These are phyloP conservation scores for Gracilaria gracilis DNA, from an alignment of 23 red algal species.

Conservation along the genomic window DNA sequence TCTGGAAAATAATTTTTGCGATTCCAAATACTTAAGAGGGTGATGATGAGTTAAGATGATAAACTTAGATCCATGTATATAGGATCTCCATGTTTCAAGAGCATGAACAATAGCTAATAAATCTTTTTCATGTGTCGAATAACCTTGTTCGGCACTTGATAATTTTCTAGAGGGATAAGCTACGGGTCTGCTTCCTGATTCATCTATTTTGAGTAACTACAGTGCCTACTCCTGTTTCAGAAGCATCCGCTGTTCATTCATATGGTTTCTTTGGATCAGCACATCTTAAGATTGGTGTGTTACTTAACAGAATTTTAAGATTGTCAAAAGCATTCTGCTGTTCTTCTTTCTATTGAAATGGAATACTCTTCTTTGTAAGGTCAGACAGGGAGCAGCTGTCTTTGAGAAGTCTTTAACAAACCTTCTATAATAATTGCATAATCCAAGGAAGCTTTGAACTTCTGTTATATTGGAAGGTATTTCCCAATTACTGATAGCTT, in stretches of 20 bases:
- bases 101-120: slow-evolving; percentile 35
- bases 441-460: slow-evolving; percentile 48
- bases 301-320: slow-evolving; percentile 16
- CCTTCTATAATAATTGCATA: slow-evolving; percentile 49
- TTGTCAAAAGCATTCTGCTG: background rate
- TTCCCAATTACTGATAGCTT: slow-evolving; percentile 33
- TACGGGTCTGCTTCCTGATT: slow-evolving; percentile 27
- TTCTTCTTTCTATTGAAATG: background rate
- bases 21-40: slow-evolving; percentile 28
- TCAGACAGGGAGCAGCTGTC: slow-evolving; percentile 19
- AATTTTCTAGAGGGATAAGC: slow-evolving; percentile 57
- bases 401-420: slow-evolving; percentile 48
- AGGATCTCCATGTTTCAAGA: slow-evolving; percentile 45
- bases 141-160: slow-evolving; percentile 38
- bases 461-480: slow-evolving; percentile 16
- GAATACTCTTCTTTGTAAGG: slow-evolving; percentile 24
- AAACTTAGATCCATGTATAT: slow-evolving; percentile 39
- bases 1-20: slow-evolving; percentile 26
- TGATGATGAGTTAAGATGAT: slow-evolving; percentile 30
- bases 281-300: slow-evolving; percentile 15
- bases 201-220: slow-evolving; percentile 44
- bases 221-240: slow-evolving; percentile 19
- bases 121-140: slow-evolving; percentile 34
- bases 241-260: slow-evolving; percentile 33
- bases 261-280: slow-evolving; percentile 22